Conservation (phyloP, 2,329 filamentous ascomycete genomes). For the Cladosporium sp. region DNA sequence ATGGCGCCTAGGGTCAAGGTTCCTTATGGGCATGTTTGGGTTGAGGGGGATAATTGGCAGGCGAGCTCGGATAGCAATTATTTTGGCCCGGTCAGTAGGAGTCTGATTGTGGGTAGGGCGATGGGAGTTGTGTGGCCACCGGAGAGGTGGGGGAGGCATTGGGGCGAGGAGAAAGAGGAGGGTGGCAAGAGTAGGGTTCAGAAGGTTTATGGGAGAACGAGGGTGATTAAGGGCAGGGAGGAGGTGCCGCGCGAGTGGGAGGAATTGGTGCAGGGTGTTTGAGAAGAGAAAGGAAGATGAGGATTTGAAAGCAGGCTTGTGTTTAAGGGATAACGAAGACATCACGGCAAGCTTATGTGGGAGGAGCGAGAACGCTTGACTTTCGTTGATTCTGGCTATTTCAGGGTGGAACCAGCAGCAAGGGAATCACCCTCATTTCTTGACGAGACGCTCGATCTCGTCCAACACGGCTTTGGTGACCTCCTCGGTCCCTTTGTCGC, state of each 20-base stretch:
- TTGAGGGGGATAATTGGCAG: slow-evolving; percentile 80
- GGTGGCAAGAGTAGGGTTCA: slow-evolving; percentile 52
- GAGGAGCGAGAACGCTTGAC: not conserved
- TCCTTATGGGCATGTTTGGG: slow-evolving; percentile 84
- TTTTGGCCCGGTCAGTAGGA: slow-evolving; percentile 68
- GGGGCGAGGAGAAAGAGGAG: slow-evolving; percentile 34
- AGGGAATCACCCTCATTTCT: slow-evolving; percentile 2
- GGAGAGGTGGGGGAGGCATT: slow-evolving; percentile 45
- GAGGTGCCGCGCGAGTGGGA: slow-evolving; percentile 14
- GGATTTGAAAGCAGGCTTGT: too few species aligned
- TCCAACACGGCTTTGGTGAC: slow-evolving; percentile 56
- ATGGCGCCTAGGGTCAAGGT: slow-evolving; percentile 47
- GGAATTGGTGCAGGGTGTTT: slow-evolving; percentile 4
- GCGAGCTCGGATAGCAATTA: slow-evolving; percentile 79
- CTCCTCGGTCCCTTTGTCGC: slow-evolving; percentile 52
- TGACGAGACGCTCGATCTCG: slow-evolving; percentile 46
- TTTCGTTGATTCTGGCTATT: not conserved
- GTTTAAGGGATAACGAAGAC: not conserved
- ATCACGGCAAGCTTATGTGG: not conserved
- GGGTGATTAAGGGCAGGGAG: slow-evolving; percentile 35
- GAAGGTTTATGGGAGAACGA: slow-evolving; percentile 28
- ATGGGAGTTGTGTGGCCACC: slow-evolving; percentile 67
- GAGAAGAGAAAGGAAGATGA: too few species aligned
- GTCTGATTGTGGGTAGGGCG: slow-evolving; percentile 70
- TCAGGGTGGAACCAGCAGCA: not conserved